A percentile compares a stretch with the other conserved stretches of the same genome.
These are phyloP conservation scores for Coprinellus aureogranulatus DNA, from an alignment of 768 basidiomycete species.

Conservation along the genomic window DNA sequence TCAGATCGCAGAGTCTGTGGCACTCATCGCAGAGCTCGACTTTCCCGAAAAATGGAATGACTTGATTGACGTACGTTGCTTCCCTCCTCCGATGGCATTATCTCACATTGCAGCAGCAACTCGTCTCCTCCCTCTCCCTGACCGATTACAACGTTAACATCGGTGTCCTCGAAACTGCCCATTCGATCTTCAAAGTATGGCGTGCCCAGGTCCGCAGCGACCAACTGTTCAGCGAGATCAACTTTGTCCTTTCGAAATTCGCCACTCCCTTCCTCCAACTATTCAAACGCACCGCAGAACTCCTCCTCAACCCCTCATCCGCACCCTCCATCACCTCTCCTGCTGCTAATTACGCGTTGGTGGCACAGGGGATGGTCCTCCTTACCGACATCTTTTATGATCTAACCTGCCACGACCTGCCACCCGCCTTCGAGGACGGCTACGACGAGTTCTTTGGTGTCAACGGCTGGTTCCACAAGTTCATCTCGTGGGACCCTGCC, in stretches of 20 bases:
- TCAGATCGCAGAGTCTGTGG: constrained; percentile 91
- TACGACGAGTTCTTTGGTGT: constrained; percentile 80
- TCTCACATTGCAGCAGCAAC: constrained; percentile 56
- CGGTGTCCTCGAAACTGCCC: constrained; percentile 89
- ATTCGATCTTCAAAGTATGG: constrained; percentile 95
- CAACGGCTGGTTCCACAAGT: constrained; percentile 73
- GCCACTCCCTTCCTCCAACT: constrained; percentile 80
- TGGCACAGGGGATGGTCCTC: constrained; percentile 75
- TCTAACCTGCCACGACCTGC: constrained; percentile 92
- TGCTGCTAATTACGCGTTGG: constrained; percentile 40
- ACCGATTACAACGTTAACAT: constrained; percentile 84
- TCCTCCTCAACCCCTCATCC: constrained; percentile 40
- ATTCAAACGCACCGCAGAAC: constrained; percentile 63
- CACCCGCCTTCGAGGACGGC: constrained; percentile 89
- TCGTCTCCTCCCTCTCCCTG: constrained; percentile 76
- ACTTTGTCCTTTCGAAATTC: constrained; percentile 83
- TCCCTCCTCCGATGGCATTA: background rate
- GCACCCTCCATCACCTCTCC: constrained; percentile 33
- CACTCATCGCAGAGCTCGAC: constrained; percentile 87
- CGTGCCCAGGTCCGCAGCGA: constrained; percentile 87
- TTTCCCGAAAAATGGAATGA: constrained; percentile 88
- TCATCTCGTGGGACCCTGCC: constrained; percentile 76
- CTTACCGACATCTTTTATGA: constrained; percentile 90
- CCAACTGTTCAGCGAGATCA: constrained; percentile 85
- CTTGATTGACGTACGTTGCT: constrained; percentile 78